Percentiles rank a stretch among this genome's conserved stretches.
These are phyloP conservation scores for Chrysoporthe austroafricana DNA, from an alignment of 2,329 filamentous ascomycete genomes.

Conservation along the genomic window DNA sequence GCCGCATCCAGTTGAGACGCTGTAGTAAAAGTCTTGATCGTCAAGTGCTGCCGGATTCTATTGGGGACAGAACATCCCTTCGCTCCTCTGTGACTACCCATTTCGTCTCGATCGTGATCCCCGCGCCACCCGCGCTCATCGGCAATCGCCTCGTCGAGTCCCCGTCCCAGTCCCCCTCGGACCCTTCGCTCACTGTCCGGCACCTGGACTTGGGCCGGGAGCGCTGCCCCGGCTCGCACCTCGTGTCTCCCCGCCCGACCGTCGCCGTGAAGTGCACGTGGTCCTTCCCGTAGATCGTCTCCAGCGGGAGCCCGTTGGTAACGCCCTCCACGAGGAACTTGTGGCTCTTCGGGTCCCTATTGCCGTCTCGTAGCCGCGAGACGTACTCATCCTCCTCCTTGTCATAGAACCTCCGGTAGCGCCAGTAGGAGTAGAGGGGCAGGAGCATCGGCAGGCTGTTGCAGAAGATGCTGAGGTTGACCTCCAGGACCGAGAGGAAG, in stretches of 20 bases:
- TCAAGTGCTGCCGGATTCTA: too few species aligned
- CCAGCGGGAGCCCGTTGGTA: slow-evolving; percentile 22
- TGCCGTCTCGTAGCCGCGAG: slow-evolving; percentile 17
- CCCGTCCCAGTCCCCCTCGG: slow-evolving; percentile 18
- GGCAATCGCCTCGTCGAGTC: slow-evolving; percentile 23
- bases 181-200: slow-evolving; percentile 4
- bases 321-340: slow-evolving; percentile 21
- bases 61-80: background rate
- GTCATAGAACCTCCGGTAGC: slow-evolving; percentile 16
- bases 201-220: background rate
- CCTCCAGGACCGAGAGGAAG: slow-evolving; percentile 18
- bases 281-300: slow-evolving; percentile 26
- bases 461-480: slow-evolving; percentile 21
- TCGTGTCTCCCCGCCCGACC: slow-evolving; percentile 16
- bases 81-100: slow-evolving; percentile 25
- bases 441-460: slow-evolving; percentile 27
- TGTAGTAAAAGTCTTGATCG: too few species aligned
- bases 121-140: slow-evolving; percentile 17
- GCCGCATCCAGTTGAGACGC: too few species aligned
- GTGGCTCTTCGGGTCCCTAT: background rate
- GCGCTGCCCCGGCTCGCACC: background rate
- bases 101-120: slow-evolving; percentile 26
- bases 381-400: slow-evolving; percentile 26
- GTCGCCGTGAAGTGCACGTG: slow-evolving; percentile 22
- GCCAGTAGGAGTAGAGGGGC: slow-evolving; percentile 25